phyloP scores from a whole-genome alignment of 306 rosid genomes.

The Cicer judaicum region DNA sequence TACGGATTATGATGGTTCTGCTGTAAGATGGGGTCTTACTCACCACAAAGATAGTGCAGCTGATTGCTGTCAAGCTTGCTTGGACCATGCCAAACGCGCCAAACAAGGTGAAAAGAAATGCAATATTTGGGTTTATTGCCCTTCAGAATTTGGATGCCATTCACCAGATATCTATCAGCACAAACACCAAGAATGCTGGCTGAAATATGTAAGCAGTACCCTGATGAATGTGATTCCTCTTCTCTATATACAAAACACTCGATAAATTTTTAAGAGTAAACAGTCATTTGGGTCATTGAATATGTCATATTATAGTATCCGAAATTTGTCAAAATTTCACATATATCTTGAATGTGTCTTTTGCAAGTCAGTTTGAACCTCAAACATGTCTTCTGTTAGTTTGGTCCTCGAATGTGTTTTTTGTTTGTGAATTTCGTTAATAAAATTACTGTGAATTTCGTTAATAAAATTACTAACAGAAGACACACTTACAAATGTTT shows the following conservation, averaged over 20 bases:
- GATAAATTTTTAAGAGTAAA: not conserved
- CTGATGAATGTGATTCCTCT: conserved; percentile 12
- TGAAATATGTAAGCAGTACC: conserved; percentile 77
- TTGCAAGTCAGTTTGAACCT: no score
- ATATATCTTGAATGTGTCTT: no score
- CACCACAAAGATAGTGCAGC: conserved; percentile 97
- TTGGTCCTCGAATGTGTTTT: no score
- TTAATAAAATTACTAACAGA: no score
- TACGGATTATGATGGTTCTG: conserved; percentile 86
- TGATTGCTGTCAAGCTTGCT: conserved; percentile 97
- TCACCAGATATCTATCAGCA: conserved; percentile 93
- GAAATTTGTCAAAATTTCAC: no score
- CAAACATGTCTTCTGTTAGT: no score
- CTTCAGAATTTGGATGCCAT: conserved; percentile 84
- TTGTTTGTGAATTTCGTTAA: no score
- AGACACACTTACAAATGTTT: no score
- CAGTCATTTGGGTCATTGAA: no score
- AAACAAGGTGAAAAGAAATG: conserved; percentile 79
- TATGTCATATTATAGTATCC: no score
- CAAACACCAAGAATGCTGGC: conserved; percentile 91
- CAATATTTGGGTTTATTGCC: conserved; percentile 98
- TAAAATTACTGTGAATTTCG: no score
- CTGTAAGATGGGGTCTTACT: conserved; percentile 97
- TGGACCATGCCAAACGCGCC: conserved; percentile 81
- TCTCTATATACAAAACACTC: conserved; percentile 2